Conservation (phyloP, 179 eudicot genomes). For the Silene noctiflora region DNA sequence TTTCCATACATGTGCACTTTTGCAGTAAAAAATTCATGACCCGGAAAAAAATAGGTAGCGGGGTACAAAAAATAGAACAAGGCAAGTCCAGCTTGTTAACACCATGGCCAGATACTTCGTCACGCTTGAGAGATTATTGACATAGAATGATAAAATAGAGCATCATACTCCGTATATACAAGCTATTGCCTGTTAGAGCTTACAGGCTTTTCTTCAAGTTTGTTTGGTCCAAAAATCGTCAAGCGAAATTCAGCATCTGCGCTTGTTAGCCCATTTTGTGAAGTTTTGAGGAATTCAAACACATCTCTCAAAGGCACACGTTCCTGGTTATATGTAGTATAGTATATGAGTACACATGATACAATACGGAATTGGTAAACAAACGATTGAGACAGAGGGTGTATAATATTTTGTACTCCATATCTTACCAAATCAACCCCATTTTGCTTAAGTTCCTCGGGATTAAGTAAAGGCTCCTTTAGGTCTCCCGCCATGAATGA, state of each 20-base stretch:
- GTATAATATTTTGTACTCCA: neutral
- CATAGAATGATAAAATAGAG: neutral
- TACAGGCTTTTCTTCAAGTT: slow-evolving; percentile 70
- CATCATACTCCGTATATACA: neutral
- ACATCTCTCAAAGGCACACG: slow-evolving; percentile 58
- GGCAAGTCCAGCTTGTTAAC: no score
- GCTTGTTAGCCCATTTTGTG: slow-evolving; percentile 49
- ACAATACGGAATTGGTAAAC: neutral
- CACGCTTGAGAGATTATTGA: neutral
- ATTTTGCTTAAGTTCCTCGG: slow-evolving; percentile 53
- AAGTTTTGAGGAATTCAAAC: slow-evolving; percentile 50
- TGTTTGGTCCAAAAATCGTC: slow-evolving; percentile 65
- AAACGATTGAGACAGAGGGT: no score
- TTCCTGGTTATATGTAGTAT: slow-evolving; percentile 41
- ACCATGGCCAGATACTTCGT: no score
- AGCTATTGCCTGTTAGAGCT: slow-evolving; percentile 20
- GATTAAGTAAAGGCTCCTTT: slow-evolving; percentile 52
- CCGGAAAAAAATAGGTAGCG: no score
- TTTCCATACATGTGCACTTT: neutral
- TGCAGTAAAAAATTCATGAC: neutral
- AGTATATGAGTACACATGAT: slow-evolving; percentile 10
- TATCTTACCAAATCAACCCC: slow-evolving; percentile 67
- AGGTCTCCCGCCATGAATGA: slow-evolving; percentile 55
- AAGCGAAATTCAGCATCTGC: slow-evolving; percentile 54
- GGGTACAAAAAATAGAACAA: no score